A percentile compares a stretch with the other conserved stretches of the same genome.
Conservation (phyloP, 179 eudicot species). For the Nepenthes alata region DNA sequence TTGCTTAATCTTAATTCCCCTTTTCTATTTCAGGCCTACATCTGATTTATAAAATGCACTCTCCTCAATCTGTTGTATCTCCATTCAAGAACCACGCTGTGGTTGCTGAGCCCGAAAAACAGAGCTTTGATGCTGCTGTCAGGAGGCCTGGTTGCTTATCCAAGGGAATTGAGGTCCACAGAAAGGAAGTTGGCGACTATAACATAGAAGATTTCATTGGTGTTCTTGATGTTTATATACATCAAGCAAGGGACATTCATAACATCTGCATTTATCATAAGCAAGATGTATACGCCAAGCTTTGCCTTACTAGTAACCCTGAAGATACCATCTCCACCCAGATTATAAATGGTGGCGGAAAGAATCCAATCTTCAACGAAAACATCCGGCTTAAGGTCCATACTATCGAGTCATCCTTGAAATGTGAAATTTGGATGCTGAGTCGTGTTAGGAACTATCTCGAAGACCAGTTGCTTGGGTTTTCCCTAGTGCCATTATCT, state of each 20-base stretch:
- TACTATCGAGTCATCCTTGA: slow-evolving; percentile 50
- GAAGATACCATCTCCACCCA: slow-evolving; percentile 63
- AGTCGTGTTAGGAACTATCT: slow-evolving; percentile 88
- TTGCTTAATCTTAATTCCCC: background rate
- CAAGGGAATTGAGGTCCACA: slow-evolving; percentile 24
- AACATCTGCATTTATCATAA: slow-evolving; percentile 86
- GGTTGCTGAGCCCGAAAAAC: slow-evolving; percentile 50
- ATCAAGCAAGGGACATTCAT: slow-evolving; percentile 75
- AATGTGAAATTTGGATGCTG: slow-evolving; percentile 95
- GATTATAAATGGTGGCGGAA: slow-evolving; percentile 81
- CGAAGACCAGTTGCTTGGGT: slow-evolving; percentile 83
- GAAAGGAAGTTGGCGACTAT: slow-evolving; percentile 16
- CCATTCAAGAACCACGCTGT: slow-evolving; percentile 59
- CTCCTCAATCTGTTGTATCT: slow-evolving; percentile 86
- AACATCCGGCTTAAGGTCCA: slow-evolving; percentile 42
- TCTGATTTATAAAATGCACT: slow-evolving; percentile 42
- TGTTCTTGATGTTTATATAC: slow-evolving; percentile 54
- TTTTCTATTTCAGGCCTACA: slow-evolving; percentile 30
- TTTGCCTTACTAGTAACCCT: slow-evolving; percentile 62
- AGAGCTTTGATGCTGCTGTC: slow-evolving; percentile 21
- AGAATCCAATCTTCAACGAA: slow-evolving; percentile 73
- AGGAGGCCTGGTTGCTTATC: slow-evolving; percentile 28
- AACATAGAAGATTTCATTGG: slow-evolving; percentile 36
- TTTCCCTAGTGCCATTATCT: slow-evolving; percentile 76
- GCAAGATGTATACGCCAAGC: slow-evolving; percentile 86